A percentile compares a stretch with the other conserved stretches of the same genome.
These are phyloP conservation scores for Argentina anserina DNA, from an alignment of 306 rosid genomes.

Conservation along the genomic window DNA sequence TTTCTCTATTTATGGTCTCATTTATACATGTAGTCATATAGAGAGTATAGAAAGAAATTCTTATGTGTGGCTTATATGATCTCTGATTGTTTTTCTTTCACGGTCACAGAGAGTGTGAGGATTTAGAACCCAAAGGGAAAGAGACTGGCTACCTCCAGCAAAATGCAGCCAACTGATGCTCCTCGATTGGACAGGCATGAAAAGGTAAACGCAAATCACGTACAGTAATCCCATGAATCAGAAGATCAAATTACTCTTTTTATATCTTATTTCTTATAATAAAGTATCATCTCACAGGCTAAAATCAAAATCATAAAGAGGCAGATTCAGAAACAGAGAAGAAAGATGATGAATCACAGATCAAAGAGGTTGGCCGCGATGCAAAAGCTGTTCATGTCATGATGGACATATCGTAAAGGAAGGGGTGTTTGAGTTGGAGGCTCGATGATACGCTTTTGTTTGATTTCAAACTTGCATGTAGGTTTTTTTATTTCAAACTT, in stretches of 20 bases:
- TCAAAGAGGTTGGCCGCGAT: not conserved
- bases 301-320: not conserved
- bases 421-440: not conserved
- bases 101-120: not conserved
- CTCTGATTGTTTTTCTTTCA: not conserved
- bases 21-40: no score
- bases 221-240: no score
- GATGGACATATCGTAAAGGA: not conserved
- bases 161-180: not conserved
- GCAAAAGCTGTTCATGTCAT: not conserved
- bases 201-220: not conserved
- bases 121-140: not conserved
- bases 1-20: not conserved
- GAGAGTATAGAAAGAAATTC: no score
- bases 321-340: not conserved
- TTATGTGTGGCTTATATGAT: no score
- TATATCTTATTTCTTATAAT: not conserved
- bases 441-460: not conserved
- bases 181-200: not conserved
- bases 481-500: no score
- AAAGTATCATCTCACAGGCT: not conserved
- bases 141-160: not conserved
- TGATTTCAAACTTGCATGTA: no score
- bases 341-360: not conserved
- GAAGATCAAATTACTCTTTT: not conserved